Evolutionary conservation across 345 rosid genomes (phyloP).

Genomic region (Angophora floribunda): DNA sequence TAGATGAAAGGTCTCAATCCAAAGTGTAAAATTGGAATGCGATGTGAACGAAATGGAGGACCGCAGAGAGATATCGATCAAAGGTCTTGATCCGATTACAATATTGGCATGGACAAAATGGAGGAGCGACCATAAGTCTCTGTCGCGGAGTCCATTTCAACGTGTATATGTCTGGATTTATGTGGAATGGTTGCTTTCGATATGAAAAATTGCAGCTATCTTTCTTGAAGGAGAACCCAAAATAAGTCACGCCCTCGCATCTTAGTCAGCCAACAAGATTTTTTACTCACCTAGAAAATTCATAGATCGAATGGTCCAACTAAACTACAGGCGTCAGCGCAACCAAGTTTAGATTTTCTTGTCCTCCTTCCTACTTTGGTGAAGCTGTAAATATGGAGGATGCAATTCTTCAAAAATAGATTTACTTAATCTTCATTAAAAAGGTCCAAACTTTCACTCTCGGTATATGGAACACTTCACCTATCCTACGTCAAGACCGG

Average conservation of each 20-base stretch:
- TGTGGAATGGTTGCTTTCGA: background rate
- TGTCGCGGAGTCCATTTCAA: background rate
- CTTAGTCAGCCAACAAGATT: background rate
- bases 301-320: background rate
- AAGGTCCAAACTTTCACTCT: background rate
- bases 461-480: background rate
- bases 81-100: background rate
- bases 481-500: background rate
- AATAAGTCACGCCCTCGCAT: background rate
- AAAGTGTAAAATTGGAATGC: background rate
- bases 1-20: background rate
- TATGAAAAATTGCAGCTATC: background rate
- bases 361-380: background rate
- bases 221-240: background rate
- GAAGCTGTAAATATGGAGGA: background rate
- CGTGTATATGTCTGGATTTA: background rate
- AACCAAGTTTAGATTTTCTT: background rate
- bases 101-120: background rate
- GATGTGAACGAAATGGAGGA: background rate
- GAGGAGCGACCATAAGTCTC: background rate
- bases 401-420: background rate
- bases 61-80: background rate
- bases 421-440: background rate
- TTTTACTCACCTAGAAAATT: background rate
- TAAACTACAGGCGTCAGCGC: background rate